Percentiles rank a stretch among this genome's conserved stretches.
Conservation (phyloP, 345 rosid genomes). For the Eucalyptus cloeziana region DNA sequence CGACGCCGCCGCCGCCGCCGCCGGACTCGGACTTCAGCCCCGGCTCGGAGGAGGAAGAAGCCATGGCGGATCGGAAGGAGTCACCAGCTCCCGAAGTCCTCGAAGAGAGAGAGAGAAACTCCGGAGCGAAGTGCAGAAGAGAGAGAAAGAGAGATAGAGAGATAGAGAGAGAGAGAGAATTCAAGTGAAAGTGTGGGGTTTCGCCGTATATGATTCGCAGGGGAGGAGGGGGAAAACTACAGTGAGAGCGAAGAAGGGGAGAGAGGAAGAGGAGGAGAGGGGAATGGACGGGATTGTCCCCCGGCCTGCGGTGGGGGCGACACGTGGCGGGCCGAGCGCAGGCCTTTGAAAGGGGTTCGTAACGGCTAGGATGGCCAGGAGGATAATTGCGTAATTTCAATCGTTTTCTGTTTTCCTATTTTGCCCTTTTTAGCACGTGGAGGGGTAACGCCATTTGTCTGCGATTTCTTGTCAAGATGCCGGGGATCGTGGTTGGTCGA, state of each 20-base stretch:
- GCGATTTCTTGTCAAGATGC: background rate
- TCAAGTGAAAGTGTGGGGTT: background rate
- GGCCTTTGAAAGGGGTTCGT: background rate
- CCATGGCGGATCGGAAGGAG: constrained; percentile 18
- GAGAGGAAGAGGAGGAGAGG: background rate
- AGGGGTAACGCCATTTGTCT: background rate
- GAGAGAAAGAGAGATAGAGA: background rate
- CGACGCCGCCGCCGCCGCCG: background rate
- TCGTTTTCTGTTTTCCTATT: background rate
- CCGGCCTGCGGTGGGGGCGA: background rate
- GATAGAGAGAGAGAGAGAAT: background rate
- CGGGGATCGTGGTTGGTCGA: background rate
- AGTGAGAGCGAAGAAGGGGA: background rate
- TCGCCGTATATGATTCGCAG: background rate
- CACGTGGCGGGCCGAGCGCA: background rate
- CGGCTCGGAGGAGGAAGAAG: constrained; percentile 82
- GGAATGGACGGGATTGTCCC: constrained; percentile 21
- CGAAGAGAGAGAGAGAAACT: background rate
- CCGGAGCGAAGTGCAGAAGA: background rate
- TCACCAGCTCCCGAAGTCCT: background rate
- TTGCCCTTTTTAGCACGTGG: background rate
- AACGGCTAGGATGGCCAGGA: constrained; percentile 43
- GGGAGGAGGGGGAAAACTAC: background rate
- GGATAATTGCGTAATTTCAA: constrained; percentile 6
- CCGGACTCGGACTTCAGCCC: constrained; percentile 57